phyloP scores from a whole-genome alignment of 495 filamentous ascomycete genomes.

The Mytilinidion resinicola region DNA sequence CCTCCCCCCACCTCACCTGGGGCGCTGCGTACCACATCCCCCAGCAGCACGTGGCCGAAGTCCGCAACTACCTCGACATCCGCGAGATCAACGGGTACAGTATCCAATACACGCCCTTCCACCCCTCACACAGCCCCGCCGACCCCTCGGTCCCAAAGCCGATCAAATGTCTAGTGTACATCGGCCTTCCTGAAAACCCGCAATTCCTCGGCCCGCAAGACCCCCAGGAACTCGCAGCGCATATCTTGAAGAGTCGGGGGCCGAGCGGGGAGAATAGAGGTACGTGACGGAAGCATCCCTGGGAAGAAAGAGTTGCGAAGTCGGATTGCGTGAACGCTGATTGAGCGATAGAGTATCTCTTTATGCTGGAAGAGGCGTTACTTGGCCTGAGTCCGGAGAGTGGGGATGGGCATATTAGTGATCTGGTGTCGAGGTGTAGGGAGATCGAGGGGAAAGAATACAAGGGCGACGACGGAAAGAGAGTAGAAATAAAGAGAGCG shows the following conservation, averaged over 20 bases:
- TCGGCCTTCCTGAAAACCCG: conserved; percentile 87
- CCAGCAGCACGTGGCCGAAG: conserved; percentile 63
- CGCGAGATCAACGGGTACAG: conserved; percentile 96
- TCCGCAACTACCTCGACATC: conserved; percentile 86
- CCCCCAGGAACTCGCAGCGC: conserved; percentile 72
- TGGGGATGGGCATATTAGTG: conserved; percentile 73
- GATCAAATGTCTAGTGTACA: conserved; percentile 72
- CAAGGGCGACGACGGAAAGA: conserved; percentile 1
- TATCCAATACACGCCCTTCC: conserved; percentile 80
- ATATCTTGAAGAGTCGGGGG: conserved; percentile 69
- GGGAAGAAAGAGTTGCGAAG: too few relatives aligned
- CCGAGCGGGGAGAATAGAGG: conserved; percentile 84
- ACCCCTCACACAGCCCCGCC: conserved; percentile 41
- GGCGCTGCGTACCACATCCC: conserved; percentile 90
- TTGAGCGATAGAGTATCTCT: conserved; percentile 97
- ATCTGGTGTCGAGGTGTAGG: conserved; percentile 51
- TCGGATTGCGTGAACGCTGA: too few relatives aligned
- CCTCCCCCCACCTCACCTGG: conserved; percentile 49
- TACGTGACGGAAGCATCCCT: too few relatives aligned
- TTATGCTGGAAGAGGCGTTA: conserved; percentile 70
- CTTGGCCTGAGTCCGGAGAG: conserved; percentile 67
- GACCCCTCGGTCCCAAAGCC: conserved; percentile 31
- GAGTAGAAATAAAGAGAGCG: conserved; percentile 5
- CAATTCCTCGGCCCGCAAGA: conserved; percentile 85
- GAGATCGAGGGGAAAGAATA: conserved; percentile 39